A percentile compares a stretch with the other conserved stretches of the same genome.
Evolutionary conservation across 129 eudicot species (phyloP).

Genomic region (Centaurea solstitialis): DNA sequence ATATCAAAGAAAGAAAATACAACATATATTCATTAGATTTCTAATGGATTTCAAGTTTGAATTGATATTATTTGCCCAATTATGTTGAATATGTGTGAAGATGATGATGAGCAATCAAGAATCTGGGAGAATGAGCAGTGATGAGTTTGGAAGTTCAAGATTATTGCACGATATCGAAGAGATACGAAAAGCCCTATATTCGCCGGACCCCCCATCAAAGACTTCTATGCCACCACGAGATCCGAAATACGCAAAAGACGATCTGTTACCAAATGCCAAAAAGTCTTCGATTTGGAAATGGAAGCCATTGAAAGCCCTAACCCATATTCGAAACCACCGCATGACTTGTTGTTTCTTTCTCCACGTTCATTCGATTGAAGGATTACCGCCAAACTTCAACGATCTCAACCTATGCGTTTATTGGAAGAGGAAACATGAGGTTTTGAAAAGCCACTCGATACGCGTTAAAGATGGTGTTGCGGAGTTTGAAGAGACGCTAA

Average conservation of each 20-base stretch:
- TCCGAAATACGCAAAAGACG: constrained; percentile 21
- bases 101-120: constrained; percentile 40
- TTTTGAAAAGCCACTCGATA: constrained; percentile 40
- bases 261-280: constrained; percentile 34
- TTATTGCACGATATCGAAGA: constrained; percentile 65
- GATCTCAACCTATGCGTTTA: constrained; percentile 44
- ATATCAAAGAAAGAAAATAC: too few species aligned
- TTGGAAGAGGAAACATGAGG: constrained; percentile 61
- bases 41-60: background rate
- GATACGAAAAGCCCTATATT: constrained; percentile 65
- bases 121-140: constrained; percentile 32
- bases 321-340: constrained; percentile 47
- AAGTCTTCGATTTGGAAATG: constrained; percentile 68
- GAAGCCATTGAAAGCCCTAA: constrained; percentile 71
- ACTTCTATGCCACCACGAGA: constrained; percentile 18
- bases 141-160: constrained; percentile 45
- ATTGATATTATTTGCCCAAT: background rate
- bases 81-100: constrained; percentile 31
- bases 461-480: constrained; percentile 51
- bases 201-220: constrained; percentile 35
- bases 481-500: constrained; percentile 65
- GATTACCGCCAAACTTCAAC: constrained; percentile 48
- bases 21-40: background rate
- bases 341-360: constrained; percentile 56
- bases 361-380: constrained; percentile 62